phyloP scores from a whole-genome alignment of 2,329 filamentous ascomycete species.

The Botrytis galanthina region DNA sequence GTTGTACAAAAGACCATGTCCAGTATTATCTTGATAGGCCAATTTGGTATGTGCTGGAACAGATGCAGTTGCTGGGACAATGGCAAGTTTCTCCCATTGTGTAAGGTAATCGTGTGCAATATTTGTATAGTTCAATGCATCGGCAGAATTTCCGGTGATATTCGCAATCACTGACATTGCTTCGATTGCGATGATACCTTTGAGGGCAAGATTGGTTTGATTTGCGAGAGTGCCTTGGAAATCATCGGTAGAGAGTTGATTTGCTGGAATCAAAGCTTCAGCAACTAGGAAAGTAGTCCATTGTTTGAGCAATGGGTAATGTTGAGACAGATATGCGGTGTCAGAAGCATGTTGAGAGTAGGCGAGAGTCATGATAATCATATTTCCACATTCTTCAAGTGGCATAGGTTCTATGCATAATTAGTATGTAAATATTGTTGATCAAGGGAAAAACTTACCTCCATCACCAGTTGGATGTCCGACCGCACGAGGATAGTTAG shows the following conservation, averaged over 20 bases:
- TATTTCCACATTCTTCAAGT: constrained; percentile 76
- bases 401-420: constrained; percentile 62
- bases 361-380: constrained; percentile 80
- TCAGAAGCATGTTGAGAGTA: constrained; percentile 58
- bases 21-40: constrained; percentile 64
- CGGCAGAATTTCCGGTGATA: constrained; percentile 55
- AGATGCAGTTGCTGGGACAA: constrained; percentile 57
- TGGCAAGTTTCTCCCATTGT: constrained; percentile 69
- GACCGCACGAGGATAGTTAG: constrained; percentile 65
- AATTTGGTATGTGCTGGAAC: constrained; percentile 68
- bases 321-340: constrained; percentile 56
- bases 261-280: constrained; percentile 69
- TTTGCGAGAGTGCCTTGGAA: constrained; percentile 77
- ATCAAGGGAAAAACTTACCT: constrained; percentile 22
- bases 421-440: neutral
- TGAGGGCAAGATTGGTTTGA: constrained; percentile 79
- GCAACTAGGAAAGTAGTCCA: constrained; percentile 78
- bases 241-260: constrained; percentile 80
- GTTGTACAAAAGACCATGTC: constrained; percentile 65
- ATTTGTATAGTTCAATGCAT: constrained; percentile 56
- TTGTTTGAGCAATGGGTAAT: constrained; percentile 71
- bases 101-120: constrained; percentile 69
- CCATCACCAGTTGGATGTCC: constrained; percentile 69
- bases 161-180: constrained; percentile 73
- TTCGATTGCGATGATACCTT: constrained; percentile 79